Conservation (phyloP, 2,329 filamentous ascomycete genomes). For the Aspergillus nomiae region DNA sequence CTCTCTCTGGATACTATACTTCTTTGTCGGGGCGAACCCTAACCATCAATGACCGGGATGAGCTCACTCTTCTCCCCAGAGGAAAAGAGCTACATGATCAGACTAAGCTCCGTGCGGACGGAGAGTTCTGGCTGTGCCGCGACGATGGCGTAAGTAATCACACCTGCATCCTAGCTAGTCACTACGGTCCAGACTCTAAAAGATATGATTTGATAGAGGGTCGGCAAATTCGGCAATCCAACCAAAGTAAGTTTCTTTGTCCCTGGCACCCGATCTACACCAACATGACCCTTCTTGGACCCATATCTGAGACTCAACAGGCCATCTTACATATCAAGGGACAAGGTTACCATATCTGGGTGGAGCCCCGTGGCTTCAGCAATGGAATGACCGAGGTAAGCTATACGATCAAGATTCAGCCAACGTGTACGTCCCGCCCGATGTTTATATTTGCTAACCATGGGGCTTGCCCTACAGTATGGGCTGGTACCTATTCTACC, state of each 20-base stretch:
- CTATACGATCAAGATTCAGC: background rate
- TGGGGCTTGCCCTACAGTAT: background rate
- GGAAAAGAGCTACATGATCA: background rate
- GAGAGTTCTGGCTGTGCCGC: slow-evolving; percentile 8
- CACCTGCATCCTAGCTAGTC: too few species aligned
- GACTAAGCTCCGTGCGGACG: slow-evolving; percentile 6
- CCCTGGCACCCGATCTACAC: background rate
- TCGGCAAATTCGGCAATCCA: slow-evolving; percentile 8
- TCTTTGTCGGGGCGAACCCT: background rate
- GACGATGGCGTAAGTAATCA: slow-evolving; percentile 5
- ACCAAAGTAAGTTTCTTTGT: background rate
- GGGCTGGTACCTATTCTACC: slow-evolving; percentile 6
- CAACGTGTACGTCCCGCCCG: background rate
- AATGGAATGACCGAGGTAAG: slow-evolving; percentile 3
- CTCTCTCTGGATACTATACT: slow-evolving; percentile 1
- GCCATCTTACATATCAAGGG: background rate
- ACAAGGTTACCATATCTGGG: slow-evolving; percentile 6
- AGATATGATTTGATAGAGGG: background rate
- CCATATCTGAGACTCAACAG: background rate
- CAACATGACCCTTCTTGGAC: background rate
- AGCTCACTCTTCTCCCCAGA: background rate
- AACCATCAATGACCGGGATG: background rate
- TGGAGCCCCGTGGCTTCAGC: slow-evolving; percentile 10
- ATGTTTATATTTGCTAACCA: background rate
- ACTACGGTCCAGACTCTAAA: too few species aligned